Evolutionary conservation across 345 rosid genomes (phyloP).

Genomic region (Eucalyptus victrix): DNA sequence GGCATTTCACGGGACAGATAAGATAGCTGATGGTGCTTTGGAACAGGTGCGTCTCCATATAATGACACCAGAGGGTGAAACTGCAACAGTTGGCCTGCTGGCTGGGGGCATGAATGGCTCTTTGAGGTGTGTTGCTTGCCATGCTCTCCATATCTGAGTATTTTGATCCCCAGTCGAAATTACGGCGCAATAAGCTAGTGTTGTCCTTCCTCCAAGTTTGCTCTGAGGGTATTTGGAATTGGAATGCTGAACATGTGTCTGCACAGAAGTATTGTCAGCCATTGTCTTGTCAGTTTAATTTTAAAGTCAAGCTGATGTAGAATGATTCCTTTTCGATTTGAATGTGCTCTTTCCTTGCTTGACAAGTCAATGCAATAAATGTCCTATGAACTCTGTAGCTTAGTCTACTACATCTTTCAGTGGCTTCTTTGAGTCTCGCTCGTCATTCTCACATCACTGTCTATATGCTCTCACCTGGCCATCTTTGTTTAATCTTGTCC

Average conservation of each 20-base stretch:
- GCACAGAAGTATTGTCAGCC: not conserved
- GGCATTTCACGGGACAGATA: constrained; percentile 32
- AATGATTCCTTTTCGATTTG: not conserved
- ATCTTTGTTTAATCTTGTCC: not conserved
- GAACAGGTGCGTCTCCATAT: constrained; percentile 20
- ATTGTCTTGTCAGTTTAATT: not conserved
- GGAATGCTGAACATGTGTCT: not conserved
- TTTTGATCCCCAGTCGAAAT: not conserved
- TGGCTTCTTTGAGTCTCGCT: not conserved
- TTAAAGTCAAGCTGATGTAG: not conserved
- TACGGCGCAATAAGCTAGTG: not conserved
- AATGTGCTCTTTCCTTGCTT: not conserved
- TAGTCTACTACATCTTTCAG: not conserved
- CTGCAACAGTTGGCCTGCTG: constrained; percentile 22
- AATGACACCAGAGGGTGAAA: constrained; percentile 42
- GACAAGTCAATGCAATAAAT: not conserved
- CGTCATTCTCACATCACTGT: not conserved
- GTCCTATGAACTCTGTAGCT: not conserved
- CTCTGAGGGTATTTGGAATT: not conserved
- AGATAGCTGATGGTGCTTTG: constrained; percentile 37
- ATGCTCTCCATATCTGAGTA: not conserved
- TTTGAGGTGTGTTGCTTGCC: constrained; percentile 32
- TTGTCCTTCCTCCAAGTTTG: not conserved
- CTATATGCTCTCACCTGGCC: not conserved
- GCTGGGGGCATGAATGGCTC: constrained; percentile 43